These are phyloP conservation scores for Aspergillus carbonarius DNA, from an alignment of 2,329 filamentous ascomycete species.

Conservation along the genomic window DNA sequence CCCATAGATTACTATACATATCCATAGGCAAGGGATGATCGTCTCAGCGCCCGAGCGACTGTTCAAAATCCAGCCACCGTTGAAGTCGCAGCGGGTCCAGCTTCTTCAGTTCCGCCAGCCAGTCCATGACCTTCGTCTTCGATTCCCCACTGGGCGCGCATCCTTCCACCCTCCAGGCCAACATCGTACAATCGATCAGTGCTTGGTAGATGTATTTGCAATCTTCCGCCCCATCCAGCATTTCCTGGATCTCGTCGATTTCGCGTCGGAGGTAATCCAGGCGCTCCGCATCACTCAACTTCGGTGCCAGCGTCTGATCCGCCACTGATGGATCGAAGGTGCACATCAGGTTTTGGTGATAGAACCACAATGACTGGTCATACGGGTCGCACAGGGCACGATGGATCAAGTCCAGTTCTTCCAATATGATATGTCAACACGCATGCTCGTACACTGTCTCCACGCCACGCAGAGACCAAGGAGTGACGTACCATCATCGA, in stretches of 20 bases:
- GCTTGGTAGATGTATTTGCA: slow-evolving; percentile 91
- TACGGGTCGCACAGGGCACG: slow-evolving; percentile 84
- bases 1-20: neutral
- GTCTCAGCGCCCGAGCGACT: slow-evolving; percentile 35
- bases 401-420: slow-evolving; percentile 73
- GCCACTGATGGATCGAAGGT: slow-evolving; percentile 58
- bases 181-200: slow-evolving; percentile 70
- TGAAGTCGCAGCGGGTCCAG: slow-evolving; percentile 73
- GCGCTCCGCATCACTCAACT: slow-evolving; percentile 62
- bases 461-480: neutral
- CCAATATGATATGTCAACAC: slow-evolving; percentile 5
- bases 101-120: slow-evolving; percentile 65
- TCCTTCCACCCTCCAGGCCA: slow-evolving; percentile 54
- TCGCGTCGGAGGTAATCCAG: slow-evolving; percentile 67
- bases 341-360: slow-evolving; percentile 83
- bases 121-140: slow-evolving; percentile 49
- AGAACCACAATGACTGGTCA: slow-evolving; percentile 96
- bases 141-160: slow-evolving; percentile 45
- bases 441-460: neutral
- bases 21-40: slow-evolving; percentile 15
- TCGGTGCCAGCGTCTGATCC: slow-evolving; percentile 61
- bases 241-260: slow-evolving; percentile 69
- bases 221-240: slow-evolving; percentile 64
- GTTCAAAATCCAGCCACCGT: slow-evolving; percentile 71
- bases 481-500: slow-evolving; percentile 63